Conservation (phyloP, 345 rosid species). For the Gossypium sturtianum region DNA sequence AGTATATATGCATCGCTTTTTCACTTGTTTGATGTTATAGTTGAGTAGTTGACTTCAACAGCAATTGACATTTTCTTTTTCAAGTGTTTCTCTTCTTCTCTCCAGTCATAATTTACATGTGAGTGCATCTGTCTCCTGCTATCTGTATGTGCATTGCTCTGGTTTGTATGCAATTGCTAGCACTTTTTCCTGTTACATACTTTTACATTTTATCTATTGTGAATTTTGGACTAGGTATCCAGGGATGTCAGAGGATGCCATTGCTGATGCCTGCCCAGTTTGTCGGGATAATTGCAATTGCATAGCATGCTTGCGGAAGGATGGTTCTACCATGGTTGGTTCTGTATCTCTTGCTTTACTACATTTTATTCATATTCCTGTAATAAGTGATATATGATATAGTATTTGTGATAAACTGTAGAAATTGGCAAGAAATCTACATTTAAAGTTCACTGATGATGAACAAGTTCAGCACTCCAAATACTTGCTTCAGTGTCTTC, state of each 20-base stretch:
- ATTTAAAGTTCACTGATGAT: conserved; percentile 6
- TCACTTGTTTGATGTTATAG: background rate
- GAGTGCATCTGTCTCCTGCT: background rate
- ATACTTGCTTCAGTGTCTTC: conserved; percentile 32
- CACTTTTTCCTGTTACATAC: background rate
- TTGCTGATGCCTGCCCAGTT: conserved; percentile 44
- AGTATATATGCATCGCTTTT: background rate
- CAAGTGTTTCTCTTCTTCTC: background rate
- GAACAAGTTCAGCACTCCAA: conserved; percentile 27
- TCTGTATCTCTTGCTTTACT: background rate
- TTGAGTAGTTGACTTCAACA: background rate
- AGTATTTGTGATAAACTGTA: conserved; percentile 5
- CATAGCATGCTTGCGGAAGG: conserved; percentile 55
- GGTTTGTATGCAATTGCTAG: background rate
- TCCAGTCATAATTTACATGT: background rate
- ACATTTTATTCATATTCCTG: background rate
- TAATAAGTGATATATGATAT: background rate
- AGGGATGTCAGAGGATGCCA: conserved; percentile 26
- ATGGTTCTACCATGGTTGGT: conserved; percentile 23
- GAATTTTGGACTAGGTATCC: conserved; percentile 44
- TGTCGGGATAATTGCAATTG: conserved; percentile 57
- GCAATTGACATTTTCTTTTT: background rate
- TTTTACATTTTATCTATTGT: background rate
- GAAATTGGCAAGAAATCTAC: conserved; percentile 3
- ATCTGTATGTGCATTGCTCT: background rate